A percentile compares a stretch with the other conserved stretches of the same genome.
Evolutionary conservation across 73 alveolate species (phyloP).

Genomic region (Tetrahymena borealis): DNA sequence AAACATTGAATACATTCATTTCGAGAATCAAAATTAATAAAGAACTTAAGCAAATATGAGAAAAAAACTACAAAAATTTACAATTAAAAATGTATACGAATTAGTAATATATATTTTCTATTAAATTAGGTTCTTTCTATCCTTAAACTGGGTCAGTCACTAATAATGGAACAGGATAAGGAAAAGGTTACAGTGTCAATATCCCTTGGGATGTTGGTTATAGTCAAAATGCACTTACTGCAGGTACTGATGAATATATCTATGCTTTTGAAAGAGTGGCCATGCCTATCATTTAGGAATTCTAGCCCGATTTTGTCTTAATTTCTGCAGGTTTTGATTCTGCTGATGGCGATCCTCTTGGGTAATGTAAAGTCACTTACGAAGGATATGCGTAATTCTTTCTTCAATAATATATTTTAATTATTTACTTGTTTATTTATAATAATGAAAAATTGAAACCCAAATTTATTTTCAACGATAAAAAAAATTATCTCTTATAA

Average conservation of each 20-base stretch:
- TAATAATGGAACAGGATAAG: conserved; percentile 74
- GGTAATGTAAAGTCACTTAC: conserved; percentile 85
- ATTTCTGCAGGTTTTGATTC: conserved; percentile 98
- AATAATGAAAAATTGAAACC: no score
- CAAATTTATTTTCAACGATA: no score
- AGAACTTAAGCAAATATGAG: no score
- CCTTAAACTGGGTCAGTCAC: conserved; percentile 71
- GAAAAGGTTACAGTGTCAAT: conserved; percentile 79
- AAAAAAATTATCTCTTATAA: no score
- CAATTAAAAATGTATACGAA: neutral
- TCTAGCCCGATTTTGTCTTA: conserved; percentile 89
- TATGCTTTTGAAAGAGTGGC: conserved; percentile 81
- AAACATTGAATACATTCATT: no score
- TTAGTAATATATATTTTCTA: neutral
- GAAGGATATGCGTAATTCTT: conserved; percentile 77
- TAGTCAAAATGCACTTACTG: conserved; percentile 52
- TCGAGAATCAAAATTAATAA: no score
- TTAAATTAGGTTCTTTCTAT: conserved; percentile 36
- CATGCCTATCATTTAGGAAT: conserved; percentile 76
- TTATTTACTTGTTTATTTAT: no score
- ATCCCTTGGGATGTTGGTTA: conserved; percentile 63
- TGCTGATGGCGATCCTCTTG: conserved; percentile 94
- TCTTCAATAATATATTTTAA: no score
- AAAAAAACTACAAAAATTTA: neutral
- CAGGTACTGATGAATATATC: conserved; percentile 89